Evolutionary conservation across 1,139 yeast species (phyloP), one percentile per base, ranked within the genome.

Genomic region (Torulaspora pretoriensis): DNA sequence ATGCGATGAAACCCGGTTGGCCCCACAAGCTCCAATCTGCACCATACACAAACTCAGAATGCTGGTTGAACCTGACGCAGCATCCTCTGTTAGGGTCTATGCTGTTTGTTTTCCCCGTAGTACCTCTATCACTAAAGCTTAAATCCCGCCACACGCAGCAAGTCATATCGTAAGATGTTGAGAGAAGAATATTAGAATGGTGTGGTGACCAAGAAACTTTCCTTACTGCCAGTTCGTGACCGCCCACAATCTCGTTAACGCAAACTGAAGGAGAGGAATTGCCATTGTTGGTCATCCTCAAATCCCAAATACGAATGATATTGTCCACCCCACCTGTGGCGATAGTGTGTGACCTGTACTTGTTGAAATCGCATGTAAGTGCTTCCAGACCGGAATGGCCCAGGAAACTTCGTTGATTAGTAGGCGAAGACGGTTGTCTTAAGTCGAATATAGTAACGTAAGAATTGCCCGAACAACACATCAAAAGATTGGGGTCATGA

Each of bases 11-110:
- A 1, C 97, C 97, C 3, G 94, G 95, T 53, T 83, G 81, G 8
- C 97, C 97, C 97, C 97, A 92, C 45, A 92, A 68, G 55, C 95
- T 83, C 83, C 96, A 92, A 66, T 92, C 97, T 52, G 92, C 83
- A n/a, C 95, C 97, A 53, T 86, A 79, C 2, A 85, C 97, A 68
- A 92, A 92, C 69, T 92, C 98, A 31, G 80, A 74, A 67, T 92
- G 97, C 38, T 67, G 69, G 26, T 75, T 73, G 71, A 88, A 85
- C n/a, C 77, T 74, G 7, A 77, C 79, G 31, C 72, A 66, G 44
- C 80, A 71, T 0, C 81, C 78, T 38, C 70, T 72, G 27, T 68
- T 68, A 31, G 67, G 71, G 42, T 71, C 57, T 47, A 71, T 59
- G 54, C 65, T 61, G 56, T 70, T 64, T 43, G 68, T 53, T 38